A percentile compares a stretch with the other conserved stretches of the same genome.
Conservation (phyloP, 371 early-diverging fungal species). For the Coemansia sp. region DNA sequence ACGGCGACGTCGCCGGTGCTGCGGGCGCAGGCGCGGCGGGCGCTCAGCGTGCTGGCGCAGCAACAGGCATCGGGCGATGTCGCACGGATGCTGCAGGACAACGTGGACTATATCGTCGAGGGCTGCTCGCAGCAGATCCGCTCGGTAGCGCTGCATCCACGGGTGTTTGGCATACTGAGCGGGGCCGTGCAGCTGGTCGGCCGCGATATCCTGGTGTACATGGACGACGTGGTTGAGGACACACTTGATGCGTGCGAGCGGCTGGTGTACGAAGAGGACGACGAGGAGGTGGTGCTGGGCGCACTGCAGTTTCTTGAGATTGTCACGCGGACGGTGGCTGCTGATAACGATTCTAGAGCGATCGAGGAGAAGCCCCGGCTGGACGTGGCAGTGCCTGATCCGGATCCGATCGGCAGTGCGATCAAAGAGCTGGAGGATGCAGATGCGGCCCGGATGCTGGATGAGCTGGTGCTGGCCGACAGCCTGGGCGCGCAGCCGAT, state of each 20-base stretch:
- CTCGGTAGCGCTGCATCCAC: constrained; percentile 21
- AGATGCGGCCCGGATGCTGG: constrained; percentile 10
- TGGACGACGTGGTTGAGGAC: constrained; percentile 46
- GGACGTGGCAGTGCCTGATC: constrained; percentile 2
- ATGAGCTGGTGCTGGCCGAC: not conserved
- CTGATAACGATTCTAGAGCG: not conserved
- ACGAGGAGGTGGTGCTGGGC: not conserved
- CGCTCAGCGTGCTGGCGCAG: constrained; percentile 18
- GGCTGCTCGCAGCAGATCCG: constrained; percentile 37
- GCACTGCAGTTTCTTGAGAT: constrained; percentile 35
- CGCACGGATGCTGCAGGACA: constrained; percentile 23
- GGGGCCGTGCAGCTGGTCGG: constrained; percentile 30
- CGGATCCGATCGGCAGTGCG: constrained; percentile 25
- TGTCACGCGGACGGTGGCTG: constrained; percentile 27
- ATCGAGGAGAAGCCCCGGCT: not conserved
- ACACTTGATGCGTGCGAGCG: constrained; percentile 41
- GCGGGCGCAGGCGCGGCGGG: constrained; percentile 16
- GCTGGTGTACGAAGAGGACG: not conserved
- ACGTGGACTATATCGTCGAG: constrained; percentile 45
- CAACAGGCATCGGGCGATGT: constrained; percentile 1
- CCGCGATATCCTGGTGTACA: constrained; percentile 24
- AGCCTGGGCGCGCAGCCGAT: not conserved
- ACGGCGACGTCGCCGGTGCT: constrained; percentile 12
- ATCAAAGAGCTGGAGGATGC: constrained; percentile 21
- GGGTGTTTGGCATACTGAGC: constrained; percentile 23